A percentile compares a stretch with the other conserved stretches of the same genome.
These are phyloP conservation scores for Trebouxia gelatinosa DNA, from an alignment of 163 green algal genomes.

Conservation along the genomic window DNA sequence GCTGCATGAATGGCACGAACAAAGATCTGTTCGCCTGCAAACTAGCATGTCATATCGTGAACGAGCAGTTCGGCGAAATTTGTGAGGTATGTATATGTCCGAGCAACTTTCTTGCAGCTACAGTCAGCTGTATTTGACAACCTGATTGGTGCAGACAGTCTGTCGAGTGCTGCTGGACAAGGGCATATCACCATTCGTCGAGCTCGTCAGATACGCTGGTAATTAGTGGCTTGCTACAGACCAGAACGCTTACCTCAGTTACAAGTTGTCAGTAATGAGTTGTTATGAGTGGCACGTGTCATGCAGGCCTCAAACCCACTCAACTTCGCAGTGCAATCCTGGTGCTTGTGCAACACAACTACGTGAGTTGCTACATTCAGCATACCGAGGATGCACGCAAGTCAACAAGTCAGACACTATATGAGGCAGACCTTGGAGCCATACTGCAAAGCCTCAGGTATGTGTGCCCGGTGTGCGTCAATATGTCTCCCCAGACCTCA, in stretches of 20 bases:
- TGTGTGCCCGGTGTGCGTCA: too few relatives aligned
- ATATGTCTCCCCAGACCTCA: too few relatives aligned
- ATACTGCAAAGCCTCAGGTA: constrained; percentile 70
- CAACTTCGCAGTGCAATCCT: constrained; percentile 60
- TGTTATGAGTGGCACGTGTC: too few relatives aligned
- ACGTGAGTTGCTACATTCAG: constrained; percentile 55
- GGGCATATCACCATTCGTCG: neutral
- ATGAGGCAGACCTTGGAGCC: constrained; percentile 52
- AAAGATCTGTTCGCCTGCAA: constrained; percentile 21
- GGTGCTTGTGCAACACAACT: constrained; percentile 76
- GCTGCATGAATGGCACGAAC: neutral
- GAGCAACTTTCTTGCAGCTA: neutral
- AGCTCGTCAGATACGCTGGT: neutral
- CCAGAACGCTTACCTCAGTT: too few relatives aligned
- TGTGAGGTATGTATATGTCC: constrained; percentile 35
- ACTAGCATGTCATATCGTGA: constrained; percentile 54
- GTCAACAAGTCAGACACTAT: constrained; percentile 48
- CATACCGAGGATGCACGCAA: constrained; percentile 45
- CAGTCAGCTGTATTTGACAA: neutral
- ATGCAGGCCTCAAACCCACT: constrained; percentile 36
- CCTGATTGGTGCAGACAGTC: too few relatives aligned
- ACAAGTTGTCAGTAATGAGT: too few relatives aligned
- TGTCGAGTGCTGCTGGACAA: constrained; percentile 23
- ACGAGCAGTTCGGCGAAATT: constrained; percentile 53
- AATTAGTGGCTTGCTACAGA: too few relatives aligned